A percentile compares a stretch with the other conserved stretches of the same genome.
Conservation (phyloP, 1,139 yeast species). For the Scheffersomyces lignicola region DNA sequence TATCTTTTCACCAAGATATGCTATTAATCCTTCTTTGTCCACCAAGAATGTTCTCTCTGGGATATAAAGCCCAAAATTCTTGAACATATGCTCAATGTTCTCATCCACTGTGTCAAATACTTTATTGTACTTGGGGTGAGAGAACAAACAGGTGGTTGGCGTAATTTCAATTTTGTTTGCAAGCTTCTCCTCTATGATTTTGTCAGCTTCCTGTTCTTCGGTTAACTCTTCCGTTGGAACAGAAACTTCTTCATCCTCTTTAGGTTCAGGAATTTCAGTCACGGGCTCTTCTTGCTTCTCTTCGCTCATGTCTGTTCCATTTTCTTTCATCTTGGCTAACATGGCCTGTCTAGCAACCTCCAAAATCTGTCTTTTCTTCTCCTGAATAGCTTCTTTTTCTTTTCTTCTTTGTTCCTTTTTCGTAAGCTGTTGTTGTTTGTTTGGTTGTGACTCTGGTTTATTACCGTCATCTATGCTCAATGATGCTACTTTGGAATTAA, state of each 20-base stretch:
- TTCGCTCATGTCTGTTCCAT: constrained; percentile 15
- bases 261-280: constrained; percentile 9
- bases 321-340: constrained; percentile 31
- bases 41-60: constrained; percentile 76
- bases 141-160: constrained; percentile 74
- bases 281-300: constrained; percentile 14
- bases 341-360: constrained; percentile 62
- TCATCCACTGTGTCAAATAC: constrained; percentile 49
- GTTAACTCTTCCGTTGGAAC: constrained; percentile 23
- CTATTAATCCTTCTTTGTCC: constrained; percentile 70
- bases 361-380: constrained; percentile 60
- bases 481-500: constrained; percentile 46
- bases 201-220: constrained; percentile 50
- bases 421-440: constrained; percentile 38
- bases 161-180: constrained; percentile 69
- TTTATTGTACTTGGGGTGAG: constrained; percentile 49
- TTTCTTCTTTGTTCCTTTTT: constrained; percentile 65
- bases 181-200: constrained; percentile 55
- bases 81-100: constrained; percentile 75
- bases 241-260: constrained; percentile 11
- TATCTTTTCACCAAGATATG: constrained; percentile 77
- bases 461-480: constrained; percentile 22
- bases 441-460: constrained; percentile 14
- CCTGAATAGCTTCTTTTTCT: constrained; percentile 63
- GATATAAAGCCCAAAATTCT: constrained; percentile 76